phyloP scores from a whole-genome alignment of 768 basidiomycete species.

The Xerocomellus chrysenteron region DNA sequence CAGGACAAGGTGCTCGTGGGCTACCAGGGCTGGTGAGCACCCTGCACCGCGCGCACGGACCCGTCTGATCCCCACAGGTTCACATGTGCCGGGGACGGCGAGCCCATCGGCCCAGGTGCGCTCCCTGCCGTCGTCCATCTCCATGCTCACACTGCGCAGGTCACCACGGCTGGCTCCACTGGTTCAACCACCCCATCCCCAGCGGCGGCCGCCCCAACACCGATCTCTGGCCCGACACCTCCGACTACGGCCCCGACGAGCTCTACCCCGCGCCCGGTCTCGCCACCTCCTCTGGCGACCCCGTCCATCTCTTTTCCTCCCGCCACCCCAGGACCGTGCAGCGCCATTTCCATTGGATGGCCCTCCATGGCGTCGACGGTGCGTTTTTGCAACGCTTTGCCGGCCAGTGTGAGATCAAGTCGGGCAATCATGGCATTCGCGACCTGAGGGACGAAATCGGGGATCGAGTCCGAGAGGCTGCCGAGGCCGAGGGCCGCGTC shows the following conservation, averaged over 20 bases:
- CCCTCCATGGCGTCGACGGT: slow-evolving; percentile 74
- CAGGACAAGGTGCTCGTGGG: slow-evolving; percentile 84
- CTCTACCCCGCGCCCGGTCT: slow-evolving; percentile 70
- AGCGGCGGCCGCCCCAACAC: slow-evolving; percentile 69
- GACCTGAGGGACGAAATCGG: slow-evolving; percentile 72
- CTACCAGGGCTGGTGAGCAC: slow-evolving; percentile 81
- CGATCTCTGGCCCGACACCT: slow-evolving; percentile 80
- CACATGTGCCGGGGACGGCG: slow-evolving; percentile 67
- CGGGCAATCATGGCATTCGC: slow-evolving; percentile 54
- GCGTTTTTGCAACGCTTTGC: slow-evolving; percentile 80
- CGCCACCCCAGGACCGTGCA: slow-evolving; percentile 72
- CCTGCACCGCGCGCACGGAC: not conserved
- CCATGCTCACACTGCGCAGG: slow-evolving; percentile 26
- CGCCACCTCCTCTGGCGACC: slow-evolving; percentile 52
- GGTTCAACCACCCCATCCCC: slow-evolving; percentile 70
- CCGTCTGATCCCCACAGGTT: slow-evolving; percentile 48
- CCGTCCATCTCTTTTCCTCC: slow-evolving; percentile 74
- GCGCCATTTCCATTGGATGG: slow-evolving; percentile 69
- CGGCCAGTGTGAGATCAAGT: slow-evolving; percentile 59
- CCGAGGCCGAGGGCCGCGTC: slow-evolving; percentile 77
- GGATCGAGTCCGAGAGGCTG: slow-evolving; percentile 68
- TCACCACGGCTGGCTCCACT: slow-evolving; percentile 87
- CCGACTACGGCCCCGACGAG: slow-evolving; percentile 67
- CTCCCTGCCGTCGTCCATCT: not conserved
- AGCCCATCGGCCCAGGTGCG: slow-evolving; percentile 60